These are phyloP conservation scores for Tothia fuscella DNA, from an alignment of 2,329 filamentous ascomycete genomes.

Conservation along the genomic window DNA sequence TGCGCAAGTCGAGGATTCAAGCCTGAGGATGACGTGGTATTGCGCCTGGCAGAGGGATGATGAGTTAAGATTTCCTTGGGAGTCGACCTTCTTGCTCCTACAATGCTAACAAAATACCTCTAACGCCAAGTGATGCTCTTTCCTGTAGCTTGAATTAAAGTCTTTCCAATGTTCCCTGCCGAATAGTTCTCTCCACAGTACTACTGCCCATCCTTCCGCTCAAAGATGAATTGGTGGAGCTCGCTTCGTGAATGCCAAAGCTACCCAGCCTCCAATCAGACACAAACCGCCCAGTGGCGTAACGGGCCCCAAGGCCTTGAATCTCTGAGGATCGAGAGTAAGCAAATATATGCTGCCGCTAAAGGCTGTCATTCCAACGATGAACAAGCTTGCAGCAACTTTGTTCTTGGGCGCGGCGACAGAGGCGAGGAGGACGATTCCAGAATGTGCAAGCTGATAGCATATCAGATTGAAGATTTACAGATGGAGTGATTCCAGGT, in stretches of 20 bases:
- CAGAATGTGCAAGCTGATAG: conserved; percentile 48
- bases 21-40: no score
- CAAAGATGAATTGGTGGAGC: no score
- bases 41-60: no score
- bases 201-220: no score
- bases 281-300: conserved; percentile 53
- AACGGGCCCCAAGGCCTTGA: conserved; percentile 49
- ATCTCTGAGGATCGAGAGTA: conserved; percentile 48
- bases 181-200: no score
- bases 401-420: conserved; percentile 42
- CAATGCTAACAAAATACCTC: no score
- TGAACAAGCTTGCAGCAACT: conserved; percentile 33
- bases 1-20: no score
- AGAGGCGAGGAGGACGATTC: conserved; percentile 45
- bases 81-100: no score
- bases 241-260: conserved; percentile 30
- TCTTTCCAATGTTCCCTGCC: no score
- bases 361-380: conserved; percentile 54
- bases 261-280: conserved; percentile 53
- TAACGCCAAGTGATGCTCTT: no score
- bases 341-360: conserved; percentile 54
- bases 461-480: not conserved
- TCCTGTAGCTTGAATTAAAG: no score
- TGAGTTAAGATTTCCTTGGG: no score
- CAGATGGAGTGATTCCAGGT: not conserved